Base-by-base conservation (phyloP, 805 yeast genomes). In the Yueomyces sinensis region DNA sequence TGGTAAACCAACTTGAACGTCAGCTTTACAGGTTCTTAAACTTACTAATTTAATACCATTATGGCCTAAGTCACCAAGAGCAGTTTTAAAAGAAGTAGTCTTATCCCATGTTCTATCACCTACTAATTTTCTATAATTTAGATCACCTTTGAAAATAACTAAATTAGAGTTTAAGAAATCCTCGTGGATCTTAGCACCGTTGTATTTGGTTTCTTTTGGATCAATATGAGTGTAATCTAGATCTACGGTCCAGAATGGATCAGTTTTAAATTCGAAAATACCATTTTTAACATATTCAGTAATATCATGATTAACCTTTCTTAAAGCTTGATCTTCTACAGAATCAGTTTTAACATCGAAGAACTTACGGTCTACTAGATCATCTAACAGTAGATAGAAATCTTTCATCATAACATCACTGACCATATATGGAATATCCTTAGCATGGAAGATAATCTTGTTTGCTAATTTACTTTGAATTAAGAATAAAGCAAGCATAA, bases 341-440 rank as follows among this genome's bases (percentile, higher is more conserved):
- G 43, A 38, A 4, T 41, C 29, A 5, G 39, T 41, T 13, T 40
- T 37, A 4, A 51, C 41, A 4, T 66, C 61, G 61, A 79, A 83
- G 41, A 74, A 64, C 5, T 50, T 32, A 5, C 62, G 45, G 45
- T 77, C 70, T 19, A 48, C 53, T 45, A 87, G 59, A 47, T 82
- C 82, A 11, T 58, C 45, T 14, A 82, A 42, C 34, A 83, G 62
- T 22, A 66, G 51, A 31, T 65, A 63, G 40, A 83, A 74, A 59
- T 91, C 99, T 49, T 75, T 76, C 20, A 82, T 72, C 74, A 86
- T 75, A 7, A 91, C 93, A 57, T 91, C 99, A 45, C 95, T 82
- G 15, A 91, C 97, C 78, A 91, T 89, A 93, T 97, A 91, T 24
- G 97, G 96, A 39, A 86, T 71, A 34, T 75, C 73, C 57, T 91